Base-by-base conservation (phyloP, 495 filamentous ascomycete species). In the Lasiosphaeria ovina region DNA sequence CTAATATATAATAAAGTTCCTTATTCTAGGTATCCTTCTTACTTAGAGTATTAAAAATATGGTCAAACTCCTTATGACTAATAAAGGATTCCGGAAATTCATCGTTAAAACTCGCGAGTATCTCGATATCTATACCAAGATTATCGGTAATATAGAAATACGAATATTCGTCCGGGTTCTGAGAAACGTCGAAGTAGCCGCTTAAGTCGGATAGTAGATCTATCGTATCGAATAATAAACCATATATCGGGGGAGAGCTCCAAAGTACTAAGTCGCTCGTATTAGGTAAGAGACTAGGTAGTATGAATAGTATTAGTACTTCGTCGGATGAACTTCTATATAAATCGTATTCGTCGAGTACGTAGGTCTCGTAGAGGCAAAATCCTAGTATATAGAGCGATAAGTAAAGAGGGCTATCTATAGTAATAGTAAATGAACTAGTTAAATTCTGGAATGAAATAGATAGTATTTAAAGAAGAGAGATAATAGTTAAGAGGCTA, bases 371-470 rank as follows among this genome's bases (percentile, higher is more conserved):
- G 12, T 10, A 12, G 4, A 45, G 42, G 42, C 42, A 6, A 45
- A 45, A 45, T 45, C 42, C 42, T 45, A n/a, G 42, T n/a, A 45
- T 45, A n/a, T 12, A 45, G 42, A 14, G 42, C 11, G 42, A 45
- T 45, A n/a, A 45, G 42, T 45, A 14, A 14, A 6, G 42, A 45
- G 42, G 42, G 42, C 42, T 45, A 45, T 45, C 42, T 14, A 6
- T 45, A 45, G 42, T 45, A n/a, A 45, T 45, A 45, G 42, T n/a
- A 45, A 45, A 45, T 45, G 42, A 45, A 14, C 42, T n/a, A 45
- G 42, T 45, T 45, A n/a, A n/a, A 45, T 45, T 10, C 42, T 45
- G 16, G 42, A n/a, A 45, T 45, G 42, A 45, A 45, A 3, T 14
- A 45, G 42, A 45, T 45, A n/a, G 42, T 45, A 12, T 45, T 45